Evolutionary conservation across 176 grass and related monocot genomes (phyloP), one percentile per base, ranked within the genome.

Genomic region (Miscanthus lutarioriparius): DNA sequence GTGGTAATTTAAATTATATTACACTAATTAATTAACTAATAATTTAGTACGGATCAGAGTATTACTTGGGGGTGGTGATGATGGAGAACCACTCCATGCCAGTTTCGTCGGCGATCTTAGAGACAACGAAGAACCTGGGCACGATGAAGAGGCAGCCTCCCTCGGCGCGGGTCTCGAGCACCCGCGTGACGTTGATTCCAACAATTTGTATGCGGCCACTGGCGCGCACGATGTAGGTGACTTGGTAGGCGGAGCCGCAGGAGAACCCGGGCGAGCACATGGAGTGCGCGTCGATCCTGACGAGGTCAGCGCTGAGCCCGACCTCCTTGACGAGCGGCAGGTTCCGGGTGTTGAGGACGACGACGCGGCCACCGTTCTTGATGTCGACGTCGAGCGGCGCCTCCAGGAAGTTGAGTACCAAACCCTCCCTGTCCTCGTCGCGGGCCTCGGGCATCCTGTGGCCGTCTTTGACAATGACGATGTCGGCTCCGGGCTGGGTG

Each of bases 71-170:
- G 5, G 95, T 95, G 45, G 92, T 91, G 85, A 97, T 97, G 43
- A 97, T 97, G 44, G 95, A 97, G 88, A 97, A 97, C 95, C 95
- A 97, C 72, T 95, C 88, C 87, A 97, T 40, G 41, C 95, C 95
- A 0, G 86, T 79, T 6, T 82, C 88, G 41, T 92, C 95, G 0
- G 95, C 92, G 58, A 97, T 97, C 89, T 97, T 95, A 10, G 95
- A 97, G 23, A 97, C 95, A 2, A 95, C 95, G 8, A 90, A 91
- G 87, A 95, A 97, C 67, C 92, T 90, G 1, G 95, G 95, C 35
- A 97, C 95, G 32, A 97, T 97, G 73, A 97, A 97, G 33, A 97
- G 85, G 80, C n/a, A 75, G 6, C 95, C 95, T 7, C 72, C 92
- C 83, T 86, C 81, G 1, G 95, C 80, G 10, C 17, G 67, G 25